phyloP scores from a whole-genome alignment of 805 yeast genomes.

The Saccharomyces paradoxus region DNA sequence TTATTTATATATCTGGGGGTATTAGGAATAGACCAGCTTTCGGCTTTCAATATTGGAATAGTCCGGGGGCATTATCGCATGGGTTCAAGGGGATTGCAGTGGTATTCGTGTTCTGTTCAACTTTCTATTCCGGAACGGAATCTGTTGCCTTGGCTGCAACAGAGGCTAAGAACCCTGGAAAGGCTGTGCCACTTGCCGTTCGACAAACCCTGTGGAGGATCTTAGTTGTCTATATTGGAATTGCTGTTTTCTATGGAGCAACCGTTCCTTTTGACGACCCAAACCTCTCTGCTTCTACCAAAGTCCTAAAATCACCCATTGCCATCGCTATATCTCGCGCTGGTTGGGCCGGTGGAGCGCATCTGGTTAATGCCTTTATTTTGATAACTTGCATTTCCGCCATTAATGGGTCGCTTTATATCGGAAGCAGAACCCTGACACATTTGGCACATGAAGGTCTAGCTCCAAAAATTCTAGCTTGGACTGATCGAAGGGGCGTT shows the following conservation, averaged over 20 bases:
- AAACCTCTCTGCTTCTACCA: neutral
- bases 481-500: neutral
- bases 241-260: neutral
- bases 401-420: neutral
- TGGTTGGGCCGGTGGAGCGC: neutral
- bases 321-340: neutral
- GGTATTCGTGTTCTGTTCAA: neutral
- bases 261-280: neutral
- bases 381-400: neutral
- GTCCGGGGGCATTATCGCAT: neutral
- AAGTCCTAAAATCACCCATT: neutral
- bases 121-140: neutral
- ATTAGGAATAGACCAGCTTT: neutral
- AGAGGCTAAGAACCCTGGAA: neutral
- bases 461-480: neutral
- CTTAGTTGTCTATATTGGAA: neutral
- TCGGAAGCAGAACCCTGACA: neutral
- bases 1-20: neutral
- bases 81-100: too few relatives aligned
- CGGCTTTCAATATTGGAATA: neutral
- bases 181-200: neutral
- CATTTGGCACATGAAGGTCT: neutral
- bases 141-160: neutral
- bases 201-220: neutral
- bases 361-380: neutral